These are phyloP conservation scores for Cenchrus purpureus DNA, from an alignment of 176 grass and related monocot genomes.

Conservation along the genomic window DNA sequence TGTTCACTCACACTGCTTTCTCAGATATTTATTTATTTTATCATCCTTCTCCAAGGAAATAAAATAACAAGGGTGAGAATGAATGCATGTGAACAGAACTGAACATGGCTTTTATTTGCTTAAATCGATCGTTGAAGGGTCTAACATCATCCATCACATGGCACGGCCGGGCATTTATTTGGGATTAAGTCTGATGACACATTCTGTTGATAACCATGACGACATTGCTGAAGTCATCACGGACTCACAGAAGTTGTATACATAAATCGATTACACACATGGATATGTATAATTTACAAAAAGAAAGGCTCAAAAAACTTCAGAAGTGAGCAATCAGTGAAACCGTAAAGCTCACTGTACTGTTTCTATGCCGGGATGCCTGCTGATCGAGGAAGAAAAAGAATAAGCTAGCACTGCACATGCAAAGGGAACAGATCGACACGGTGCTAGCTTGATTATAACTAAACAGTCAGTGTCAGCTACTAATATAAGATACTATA, in stretches of 20 bases:
- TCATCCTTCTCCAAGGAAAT: neutral
- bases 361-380: slow-evolving; percentile 36
- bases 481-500: neutral
- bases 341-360: slow-evolving; percentile 38
- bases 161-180: neutral
- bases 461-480: slow-evolving; percentile 28
- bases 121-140: neutral
- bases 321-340: slow-evolving; percentile 21
- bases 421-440: slow-evolving; percentile 20
- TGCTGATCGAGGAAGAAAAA: slow-evolving; percentile 4
- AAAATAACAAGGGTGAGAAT: slow-evolving; percentile 4
- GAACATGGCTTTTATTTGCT: neutral
- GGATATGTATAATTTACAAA: neutral
- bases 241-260: neutral
- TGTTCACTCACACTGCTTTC: neutral
- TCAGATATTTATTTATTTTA: neutral
- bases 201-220: slow-evolving; percentile 19
- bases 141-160: slow-evolving; percentile 21
- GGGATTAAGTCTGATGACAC: neutral
- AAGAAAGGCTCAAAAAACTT: neutral
- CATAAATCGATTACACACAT: neutral
- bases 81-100: slow-evolving; percentile 30
- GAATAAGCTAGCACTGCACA: neutral
- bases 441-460: neutral
- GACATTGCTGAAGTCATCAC: slow-evolving; percentile 15